Evolutionary conservation across 768 basidiomycete species (phyloP).

Genomic region (Dendrothele bispora): DNA sequence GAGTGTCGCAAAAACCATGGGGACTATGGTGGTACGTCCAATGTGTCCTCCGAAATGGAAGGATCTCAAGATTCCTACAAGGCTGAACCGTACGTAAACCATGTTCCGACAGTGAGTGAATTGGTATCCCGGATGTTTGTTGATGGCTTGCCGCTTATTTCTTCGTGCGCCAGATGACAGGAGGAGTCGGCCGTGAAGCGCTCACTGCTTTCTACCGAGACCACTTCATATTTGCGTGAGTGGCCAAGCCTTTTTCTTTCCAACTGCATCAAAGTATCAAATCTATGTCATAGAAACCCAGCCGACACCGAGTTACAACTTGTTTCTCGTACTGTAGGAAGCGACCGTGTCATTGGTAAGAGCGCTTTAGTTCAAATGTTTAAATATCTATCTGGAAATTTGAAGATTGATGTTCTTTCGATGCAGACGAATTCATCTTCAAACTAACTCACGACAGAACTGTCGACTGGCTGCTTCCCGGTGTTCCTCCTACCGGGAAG

Average conservation of each 20-base stretch:
- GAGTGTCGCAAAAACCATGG: conserved; percentile 56
- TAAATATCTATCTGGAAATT: background rate
- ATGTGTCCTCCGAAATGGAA: background rate
- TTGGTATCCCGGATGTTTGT: background rate
- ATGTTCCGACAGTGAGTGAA: conserved; percentile 48
- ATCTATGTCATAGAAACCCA: conserved; percentile 39
- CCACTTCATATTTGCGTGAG: conserved; percentile 54
- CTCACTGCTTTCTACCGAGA: conserved; percentile 56
- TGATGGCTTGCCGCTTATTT: background rate
- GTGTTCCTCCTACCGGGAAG: conserved; percentile 51
- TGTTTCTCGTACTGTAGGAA: conserved; percentile 51
- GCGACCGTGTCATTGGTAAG: conserved; percentile 51
- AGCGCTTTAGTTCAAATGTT: background rate
- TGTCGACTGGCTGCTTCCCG: conserved; percentile 51
- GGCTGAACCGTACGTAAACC: conserved; percentile 62
- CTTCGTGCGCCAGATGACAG: conserved; percentile 55
- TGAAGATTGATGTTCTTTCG: background rate
- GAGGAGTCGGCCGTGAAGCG: conserved; percentile 50
- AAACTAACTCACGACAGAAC: conserved; percentile 42
- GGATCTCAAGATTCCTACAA: conserved; percentile 12
- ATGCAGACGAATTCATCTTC: conserved; percentile 50
- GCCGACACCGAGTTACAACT: conserved; percentile 41
- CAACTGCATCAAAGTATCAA: too few species aligned
- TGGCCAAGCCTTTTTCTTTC: background rate
- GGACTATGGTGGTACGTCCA: conserved; percentile 48